phyloP scores from a whole-genome alignment of 352 stramenopile genomes.

The Thalassiosira pacifica region DNA sequence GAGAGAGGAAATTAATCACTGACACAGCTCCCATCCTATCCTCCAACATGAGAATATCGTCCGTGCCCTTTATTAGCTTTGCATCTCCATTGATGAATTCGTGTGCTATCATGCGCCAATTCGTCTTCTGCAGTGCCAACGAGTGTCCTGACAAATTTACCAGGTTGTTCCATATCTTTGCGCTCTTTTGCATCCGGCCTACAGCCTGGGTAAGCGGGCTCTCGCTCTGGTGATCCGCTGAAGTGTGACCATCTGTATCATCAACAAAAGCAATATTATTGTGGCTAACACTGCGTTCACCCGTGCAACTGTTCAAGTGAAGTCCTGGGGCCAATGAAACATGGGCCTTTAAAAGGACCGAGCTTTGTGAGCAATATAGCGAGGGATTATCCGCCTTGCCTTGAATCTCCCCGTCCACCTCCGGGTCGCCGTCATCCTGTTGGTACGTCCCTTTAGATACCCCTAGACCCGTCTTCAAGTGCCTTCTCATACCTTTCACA shows the following conservation, averaged over 20 bases:
- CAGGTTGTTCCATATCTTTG: not conserved
- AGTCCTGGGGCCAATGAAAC: not conserved
- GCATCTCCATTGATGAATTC: not conserved
- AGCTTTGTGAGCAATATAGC: slow-evolving; percentile 12
- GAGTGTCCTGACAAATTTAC: not conserved
- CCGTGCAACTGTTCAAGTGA: not conserved
- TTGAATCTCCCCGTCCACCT: slow-evolving; percentile 33
- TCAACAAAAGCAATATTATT: slow-evolving; percentile 41
- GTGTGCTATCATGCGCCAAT: slow-evolving; percentile 9
- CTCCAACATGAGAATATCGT: not conserved
- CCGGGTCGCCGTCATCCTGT: not conserved
- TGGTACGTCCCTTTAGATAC: slow-evolving; percentile 3
- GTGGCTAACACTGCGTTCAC: not conserved
- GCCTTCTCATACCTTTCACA: not conserved
- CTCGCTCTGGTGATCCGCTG: not conserved
- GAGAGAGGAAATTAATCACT: not conserved
- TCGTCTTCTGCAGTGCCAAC: slow-evolving; percentile 12
- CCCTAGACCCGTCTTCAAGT: slow-evolving; percentile 28
- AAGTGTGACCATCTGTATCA: slow-evolving; percentile 20
- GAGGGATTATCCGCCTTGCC: slow-evolving; percentile 36
- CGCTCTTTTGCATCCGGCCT: not conserved
- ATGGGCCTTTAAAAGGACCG: slow-evolving; percentile 23
- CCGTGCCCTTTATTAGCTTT: not conserved
- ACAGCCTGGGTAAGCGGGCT: not conserved
- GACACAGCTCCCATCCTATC: not conserved